Base-by-base conservation (phyloP, 169 alveolate species). In the Condylostoma magnum region DNA sequence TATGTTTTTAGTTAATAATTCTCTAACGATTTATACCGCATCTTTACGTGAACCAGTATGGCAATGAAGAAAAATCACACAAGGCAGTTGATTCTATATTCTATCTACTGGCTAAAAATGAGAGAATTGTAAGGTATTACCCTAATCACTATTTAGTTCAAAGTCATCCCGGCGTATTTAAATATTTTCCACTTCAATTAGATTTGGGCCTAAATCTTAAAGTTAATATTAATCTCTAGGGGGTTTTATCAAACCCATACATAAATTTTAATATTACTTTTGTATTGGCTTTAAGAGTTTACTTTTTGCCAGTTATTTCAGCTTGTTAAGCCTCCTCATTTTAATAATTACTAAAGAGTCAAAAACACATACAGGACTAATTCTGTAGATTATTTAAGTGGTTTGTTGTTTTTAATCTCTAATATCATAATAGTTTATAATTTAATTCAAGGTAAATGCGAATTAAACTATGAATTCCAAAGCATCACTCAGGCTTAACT, bases 21-120 rank as follows among this genome's bases (percentile, higher is more conserved):
- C 12, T 2, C 41, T 54, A 36, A 58, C 25, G 10, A 38, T 38
- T 36, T 58, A 51, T 15, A 18, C 15, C 8, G 94, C 90, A 51
- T 94, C 99, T 20, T 93, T 48, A 31, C 99, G 69, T 31, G 94
- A 83, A 8, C 97, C 91, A 65, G 96, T 81, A 76, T 96, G 94
- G 5, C 98, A 98, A 67, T 96, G 99, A 18, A 93, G 77, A 72
- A 93, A 96, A 6, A 96, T 79, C 8, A 94, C 96, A 63, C 98
- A 94, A 6, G 98, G 98, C 6, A 92, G 76, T 53, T 84, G 72
- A 8, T 80, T 68, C 3, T 85, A 77, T 34, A 85, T 63, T 54
- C 50, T 74, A 31, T 93, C 89, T 5, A 82, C 60, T 0, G 97
- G 97, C 48, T 94, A 97, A 73, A 86, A 95, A 72, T 85, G 95